Base-by-base conservation (phyloP, 2,329 filamentous ascomycete genomes). In the Aspergillus phoenicis region DNA sequence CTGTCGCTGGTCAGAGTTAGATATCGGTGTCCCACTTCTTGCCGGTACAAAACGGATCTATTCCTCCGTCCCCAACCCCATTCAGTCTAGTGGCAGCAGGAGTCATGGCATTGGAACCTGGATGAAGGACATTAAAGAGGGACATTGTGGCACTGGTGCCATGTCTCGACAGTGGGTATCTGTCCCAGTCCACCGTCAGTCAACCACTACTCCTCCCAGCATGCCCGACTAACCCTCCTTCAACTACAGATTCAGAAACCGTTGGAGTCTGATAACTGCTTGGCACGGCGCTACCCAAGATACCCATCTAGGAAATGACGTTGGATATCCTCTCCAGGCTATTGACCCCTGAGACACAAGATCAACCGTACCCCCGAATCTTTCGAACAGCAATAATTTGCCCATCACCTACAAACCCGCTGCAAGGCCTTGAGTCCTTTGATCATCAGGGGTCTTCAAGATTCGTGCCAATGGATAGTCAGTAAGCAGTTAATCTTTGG, bases 201-300 rank as follows among this genome's bases (percentile, higher is more conserved):
- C 20, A 20, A 20, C 20, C 20, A 20, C 8, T 24, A 45, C 7
- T 24, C 17, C 22, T 45, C 20, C 41, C n/a, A 20, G 17, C 41
- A 22, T 22, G 6, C 17, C 10, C 41, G 13, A 43, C 39, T 43
- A 2, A 47, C 43, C 43, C 43, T 47, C 26, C 22, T 47, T 47
- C 43, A 13, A 26, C 4, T 52, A 6, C 52, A 38, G 52, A 39
- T 15, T 52, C 51, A 33, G 38, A 43, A 47, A 56, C 33, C 47
- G 28, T 56, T 56, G 39, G 39, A 24, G 39, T 53, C 20, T 33
- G 43, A 36, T 33, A 24, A 26, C 53, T 20, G 41, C 53, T 56
- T 56, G 53, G 53, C 53, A 30, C 20, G 53, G 53, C 53, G 53
- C 53, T 56, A 56, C 41, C 53, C 17, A 43, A 33, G 38, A 24